phyloP scores from a whole-genome alignment of 352 stramenopile species.

The Phytopythium delawarense region DNA sequence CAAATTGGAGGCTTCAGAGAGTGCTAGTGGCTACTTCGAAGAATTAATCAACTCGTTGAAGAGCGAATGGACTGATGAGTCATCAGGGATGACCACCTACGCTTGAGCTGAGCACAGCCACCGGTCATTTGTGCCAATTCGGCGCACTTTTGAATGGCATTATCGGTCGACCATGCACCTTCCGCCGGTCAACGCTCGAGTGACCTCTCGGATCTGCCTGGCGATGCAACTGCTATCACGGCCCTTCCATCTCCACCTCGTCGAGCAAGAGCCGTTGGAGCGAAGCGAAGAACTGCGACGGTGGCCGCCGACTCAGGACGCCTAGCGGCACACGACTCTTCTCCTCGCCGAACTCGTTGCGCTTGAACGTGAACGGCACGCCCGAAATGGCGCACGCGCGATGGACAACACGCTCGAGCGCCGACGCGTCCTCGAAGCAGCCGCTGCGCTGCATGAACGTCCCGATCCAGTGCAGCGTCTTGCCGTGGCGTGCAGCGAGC shows the following conservation, averaged over 20 bases:
- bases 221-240: no score
- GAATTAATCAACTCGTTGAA: no score
- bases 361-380: slow-evolving; percentile 52
- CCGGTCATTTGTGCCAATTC: no score
- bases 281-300: slow-evolving; percentile 51
- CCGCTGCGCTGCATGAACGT: slow-evolving; percentile 62
- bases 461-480: slow-evolving; percentile 63
- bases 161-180: no score
- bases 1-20: no score
- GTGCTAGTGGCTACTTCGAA: no score
- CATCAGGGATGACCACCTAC: no score
- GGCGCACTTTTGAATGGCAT: no score
- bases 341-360: slow-evolving; percentile 57
- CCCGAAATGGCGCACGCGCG: slow-evolving; percentile 33
- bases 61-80: no score
- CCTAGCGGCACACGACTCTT: slow-evolving; percentile 45
- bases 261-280: slow-evolving; percentile 35
- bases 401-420: slow-evolving; percentile 44
- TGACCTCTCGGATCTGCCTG: no score
- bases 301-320: slow-evolving; percentile 62
- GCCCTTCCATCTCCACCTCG: slow-evolving; percentile 3
- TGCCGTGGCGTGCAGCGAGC: slow-evolving; percentile 36
- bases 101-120: no score
- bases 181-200: no score
- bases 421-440: slow-evolving; percentile 64